A percentile compares a stretch with the other conserved stretches of the same genome.
phyloP scores from a whole-genome alignment of 192 early-diverging fungal genomes.

The Chytriomyces hyalinus region DNA sequence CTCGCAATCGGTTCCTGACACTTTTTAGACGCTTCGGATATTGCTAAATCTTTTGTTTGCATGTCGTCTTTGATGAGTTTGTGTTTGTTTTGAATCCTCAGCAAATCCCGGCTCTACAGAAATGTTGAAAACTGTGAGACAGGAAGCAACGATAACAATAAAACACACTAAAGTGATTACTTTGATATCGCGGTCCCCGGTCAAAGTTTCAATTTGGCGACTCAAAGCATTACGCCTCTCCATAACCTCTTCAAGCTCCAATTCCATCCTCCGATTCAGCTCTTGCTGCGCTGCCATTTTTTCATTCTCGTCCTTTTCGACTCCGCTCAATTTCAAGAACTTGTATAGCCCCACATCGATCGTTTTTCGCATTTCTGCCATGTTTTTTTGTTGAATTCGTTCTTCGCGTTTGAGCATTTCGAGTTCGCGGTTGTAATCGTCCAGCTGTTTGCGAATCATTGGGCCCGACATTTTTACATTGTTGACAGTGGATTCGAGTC shows the following conservation, averaged over 20 bases:
- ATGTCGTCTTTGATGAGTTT: constrained; percentile 56
- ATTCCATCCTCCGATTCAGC: constrained; percentile 54
- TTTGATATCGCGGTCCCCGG: constrained; percentile 58
- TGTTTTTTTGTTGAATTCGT: constrained; percentile 42
- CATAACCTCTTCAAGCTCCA: constrained; percentile 54
- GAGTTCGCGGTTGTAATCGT: constrained; percentile 46
- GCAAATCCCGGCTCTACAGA: constrained; percentile 56
- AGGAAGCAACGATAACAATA: constrained; percentile 30
- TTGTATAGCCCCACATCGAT: constrained; percentile 60
- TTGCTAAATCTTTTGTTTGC: constrained; percentile 55
- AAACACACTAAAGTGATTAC: constrained; percentile 22
- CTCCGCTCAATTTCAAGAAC: constrained; percentile 54
- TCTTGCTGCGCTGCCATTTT: constrained; percentile 44
- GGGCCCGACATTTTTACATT: constrained; percentile 63
- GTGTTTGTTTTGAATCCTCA: constrained; percentile 54
- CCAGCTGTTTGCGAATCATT: constrained; percentile 54
- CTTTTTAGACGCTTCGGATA: constrained; percentile 57
- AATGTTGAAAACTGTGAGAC: not conserved
- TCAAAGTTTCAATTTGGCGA: constrained; percentile 49
- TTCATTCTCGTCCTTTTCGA: constrained; percentile 58
- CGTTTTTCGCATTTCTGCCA: constrained; percentile 47
- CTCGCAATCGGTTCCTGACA: constrained; percentile 53
- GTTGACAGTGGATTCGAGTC: constrained; percentile 62
- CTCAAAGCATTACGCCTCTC: constrained; percentile 24
- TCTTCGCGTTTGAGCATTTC: constrained; percentile 51